These are phyloP conservation scores for Rhodotorula sp. DNA, from an alignment of 1,284 basidiomycete genomes.

Conservation along the genomic window DNA sequence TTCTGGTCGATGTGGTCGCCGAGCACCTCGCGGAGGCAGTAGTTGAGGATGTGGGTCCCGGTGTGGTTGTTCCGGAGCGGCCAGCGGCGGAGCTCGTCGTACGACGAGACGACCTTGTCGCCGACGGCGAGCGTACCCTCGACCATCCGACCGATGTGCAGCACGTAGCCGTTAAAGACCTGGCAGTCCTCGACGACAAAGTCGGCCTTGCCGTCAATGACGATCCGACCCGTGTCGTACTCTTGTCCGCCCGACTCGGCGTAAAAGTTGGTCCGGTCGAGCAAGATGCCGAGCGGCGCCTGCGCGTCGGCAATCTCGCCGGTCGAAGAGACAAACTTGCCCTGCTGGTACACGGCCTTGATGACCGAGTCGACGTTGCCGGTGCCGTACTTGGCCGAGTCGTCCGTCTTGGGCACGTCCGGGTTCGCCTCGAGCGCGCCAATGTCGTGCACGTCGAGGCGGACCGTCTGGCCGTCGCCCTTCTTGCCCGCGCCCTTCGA, in stretches of 20 bases:
- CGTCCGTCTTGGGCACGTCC: constrained; percentile 87
- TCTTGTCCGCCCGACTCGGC: constrained; percentile 98
- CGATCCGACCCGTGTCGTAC: constrained; percentile 90
- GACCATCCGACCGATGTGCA: constrained; percentile 73
- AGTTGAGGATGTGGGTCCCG: constrained; percentile 98
- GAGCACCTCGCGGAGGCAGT: constrained; percentile 81
- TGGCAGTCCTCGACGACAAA: constrained; percentile 95
- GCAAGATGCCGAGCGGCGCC: constrained; percentile 74
- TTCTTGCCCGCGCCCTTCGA: constrained; percentile 75
- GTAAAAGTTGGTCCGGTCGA: constrained; percentile 96
- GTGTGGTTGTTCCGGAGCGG: constrained; percentile 98
- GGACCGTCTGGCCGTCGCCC: constrained; percentile 64
- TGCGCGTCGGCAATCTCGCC: constrained; percentile 53
- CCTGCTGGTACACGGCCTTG: constrained; percentile 83
- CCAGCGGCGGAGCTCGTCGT: constrained; percentile 81
- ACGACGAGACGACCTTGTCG: constrained; percentile 68
- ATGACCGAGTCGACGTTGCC: constrained; percentile 75
- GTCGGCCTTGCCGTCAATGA: constrained; percentile 86
- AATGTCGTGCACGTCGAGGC: constrained; percentile 94
- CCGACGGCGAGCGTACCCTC: constrained; percentile 70
- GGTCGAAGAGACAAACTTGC: constrained; percentile 72
- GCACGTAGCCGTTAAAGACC: constrained; percentile 76
- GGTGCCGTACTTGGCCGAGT: constrained; percentile 76
- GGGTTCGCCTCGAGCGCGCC: constrained; percentile 78
- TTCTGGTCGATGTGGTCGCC: constrained; percentile 98